Percentiles rank a stretch among this genome's conserved stretches.
Evolutionary conservation across 164 flowering plant species (phyloP).

Genomic region (Annona cherimola): DNA sequence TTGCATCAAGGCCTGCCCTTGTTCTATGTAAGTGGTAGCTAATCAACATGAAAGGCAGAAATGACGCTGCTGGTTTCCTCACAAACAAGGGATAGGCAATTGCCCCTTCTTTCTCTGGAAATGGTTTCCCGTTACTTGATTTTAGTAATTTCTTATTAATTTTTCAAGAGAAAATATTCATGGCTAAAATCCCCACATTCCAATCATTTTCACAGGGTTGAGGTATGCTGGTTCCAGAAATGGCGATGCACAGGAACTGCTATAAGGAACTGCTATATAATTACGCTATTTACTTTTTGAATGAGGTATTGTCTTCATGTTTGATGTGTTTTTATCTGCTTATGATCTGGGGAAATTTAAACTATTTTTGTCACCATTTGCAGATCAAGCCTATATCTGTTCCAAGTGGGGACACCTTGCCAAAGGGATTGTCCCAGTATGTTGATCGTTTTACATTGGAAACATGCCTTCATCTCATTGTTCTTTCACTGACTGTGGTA

Average conservation of each 20-base stretch:
- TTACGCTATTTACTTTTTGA: slow-evolving; percentile 76
- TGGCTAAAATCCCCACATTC: not conserved
- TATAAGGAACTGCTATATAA: slow-evolving; percentile 78
- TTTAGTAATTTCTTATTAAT: too few species aligned
- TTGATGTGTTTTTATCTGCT: slow-evolving; percentile 10
- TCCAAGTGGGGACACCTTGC: slow-evolving; percentile 40
- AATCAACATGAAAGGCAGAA: not conserved
- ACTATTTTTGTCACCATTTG: slow-evolving; percentile 7
- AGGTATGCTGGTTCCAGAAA: slow-evolving; percentile 91
- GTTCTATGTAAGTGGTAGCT: too few species aligned
- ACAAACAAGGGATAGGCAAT: not conserved
- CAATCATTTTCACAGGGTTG: slow-evolving; percentile 46
- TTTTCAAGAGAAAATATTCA: not conserved
- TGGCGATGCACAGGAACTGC: slow-evolving; percentile 78
- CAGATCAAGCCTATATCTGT: slow-evolving; percentile 81
- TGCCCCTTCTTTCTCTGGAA: not conserved
- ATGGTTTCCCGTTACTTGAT: not conserved
- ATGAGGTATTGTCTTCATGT: slow-evolving; percentile 57
- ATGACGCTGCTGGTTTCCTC: not conserved
- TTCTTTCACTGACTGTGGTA: slow-evolving; percentile 88
- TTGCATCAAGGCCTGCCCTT: too few species aligned
- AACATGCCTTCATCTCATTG: slow-evolving; percentile 78
- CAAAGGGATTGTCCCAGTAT: slow-evolving; percentile 66
- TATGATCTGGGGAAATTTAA: not conserved
- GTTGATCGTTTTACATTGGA: slow-evolving; percentile 89